These are phyloP conservation scores for Aureobasidium lini DNA, from an alignment of 2,329 filamentous ascomycete genomes.

Conservation along the genomic window DNA sequence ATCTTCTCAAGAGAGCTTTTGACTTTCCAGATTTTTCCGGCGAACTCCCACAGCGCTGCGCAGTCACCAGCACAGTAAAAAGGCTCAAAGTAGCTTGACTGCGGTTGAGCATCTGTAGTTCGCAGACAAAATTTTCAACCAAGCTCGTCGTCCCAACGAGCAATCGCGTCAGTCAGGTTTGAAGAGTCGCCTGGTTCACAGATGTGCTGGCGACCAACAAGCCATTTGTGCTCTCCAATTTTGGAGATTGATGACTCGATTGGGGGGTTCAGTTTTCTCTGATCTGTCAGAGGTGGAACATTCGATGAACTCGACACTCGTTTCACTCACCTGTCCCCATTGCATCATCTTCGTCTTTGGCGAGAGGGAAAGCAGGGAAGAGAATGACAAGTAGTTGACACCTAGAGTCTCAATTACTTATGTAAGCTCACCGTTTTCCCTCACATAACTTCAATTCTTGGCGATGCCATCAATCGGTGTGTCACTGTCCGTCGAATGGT, in stretches of 20 bases:
- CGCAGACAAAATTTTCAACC: background rate
- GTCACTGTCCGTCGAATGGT: no score
- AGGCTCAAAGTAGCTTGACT: background rate
- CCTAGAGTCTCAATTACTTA: no score
- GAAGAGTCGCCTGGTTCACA: background rate
- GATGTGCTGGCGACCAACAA: background rate
- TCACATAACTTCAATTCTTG: no score
- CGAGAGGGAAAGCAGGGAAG: no score
- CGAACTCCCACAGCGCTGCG: background rate
- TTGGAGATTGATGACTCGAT: background rate
- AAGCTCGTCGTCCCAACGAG: background rate
- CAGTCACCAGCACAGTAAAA: background rate
- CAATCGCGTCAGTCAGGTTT: background rate
- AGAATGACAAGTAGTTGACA: no score
- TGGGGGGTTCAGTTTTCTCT: background rate
- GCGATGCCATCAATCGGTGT: no score
- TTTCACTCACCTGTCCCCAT: no score
- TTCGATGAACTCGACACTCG: no score
- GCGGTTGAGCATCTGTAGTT: background rate
- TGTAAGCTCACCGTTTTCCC: no score
- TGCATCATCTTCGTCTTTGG: no score
- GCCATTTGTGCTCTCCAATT: background rate
- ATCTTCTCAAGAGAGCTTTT: background rate
- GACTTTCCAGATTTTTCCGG: background rate
- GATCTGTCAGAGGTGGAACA: no score